Evolutionary conservation across 441 rosid species (phyloP).

Genomic region (Syzygium syzygioides): DNA sequence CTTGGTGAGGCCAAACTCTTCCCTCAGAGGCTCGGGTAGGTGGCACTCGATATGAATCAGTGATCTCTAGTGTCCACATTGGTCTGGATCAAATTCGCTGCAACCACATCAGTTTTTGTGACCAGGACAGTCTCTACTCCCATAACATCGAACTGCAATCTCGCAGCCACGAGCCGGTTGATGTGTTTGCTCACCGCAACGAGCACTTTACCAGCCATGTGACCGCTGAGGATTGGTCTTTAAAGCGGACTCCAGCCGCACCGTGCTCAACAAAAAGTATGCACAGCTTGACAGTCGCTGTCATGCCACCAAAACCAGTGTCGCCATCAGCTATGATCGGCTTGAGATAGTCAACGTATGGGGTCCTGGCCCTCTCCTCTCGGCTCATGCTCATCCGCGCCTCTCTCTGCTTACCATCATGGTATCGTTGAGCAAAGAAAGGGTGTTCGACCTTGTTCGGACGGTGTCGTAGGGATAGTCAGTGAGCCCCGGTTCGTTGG

Average conservation of each 20-base stretch:
- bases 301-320: constrained; percentile 87
- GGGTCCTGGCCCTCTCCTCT: constrained; percentile 80
- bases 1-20: constrained; percentile 59
- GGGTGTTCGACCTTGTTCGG: constrained; percentile 88
- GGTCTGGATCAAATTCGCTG: constrained; percentile 72
- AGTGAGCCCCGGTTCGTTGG: constrained; percentile 96
- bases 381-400: constrained; percentile 85
- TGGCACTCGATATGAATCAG: constrained; percentile 78
- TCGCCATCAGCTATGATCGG: constrained; percentile 98
- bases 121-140: constrained; percentile 87
- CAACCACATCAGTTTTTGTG: constrained; percentile 86
- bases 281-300: constrained; percentile 91
- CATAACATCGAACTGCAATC: constrained; percentile 93
- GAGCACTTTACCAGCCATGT: constrained; percentile 94
- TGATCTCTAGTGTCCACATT: constrained; percentile 82
- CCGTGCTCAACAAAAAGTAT: constrained; percentile 92
- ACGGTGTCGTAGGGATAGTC: constrained; percentile 94
- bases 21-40: constrained; percentile 65
- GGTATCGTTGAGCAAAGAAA: constrained; percentile 86
- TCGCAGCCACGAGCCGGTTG: constrained; percentile 84
- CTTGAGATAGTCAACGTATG: constrained; percentile 73
- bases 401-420: constrained; percentile 86
- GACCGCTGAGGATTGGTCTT: constrained; percentile 95
- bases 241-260: constrained; percentile 90
- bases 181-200: constrained; percentile 87